Evolutionary conservation across 1,139 yeast genomes (phyloP).

Genomic region (Candida labiduridarum): DNA sequence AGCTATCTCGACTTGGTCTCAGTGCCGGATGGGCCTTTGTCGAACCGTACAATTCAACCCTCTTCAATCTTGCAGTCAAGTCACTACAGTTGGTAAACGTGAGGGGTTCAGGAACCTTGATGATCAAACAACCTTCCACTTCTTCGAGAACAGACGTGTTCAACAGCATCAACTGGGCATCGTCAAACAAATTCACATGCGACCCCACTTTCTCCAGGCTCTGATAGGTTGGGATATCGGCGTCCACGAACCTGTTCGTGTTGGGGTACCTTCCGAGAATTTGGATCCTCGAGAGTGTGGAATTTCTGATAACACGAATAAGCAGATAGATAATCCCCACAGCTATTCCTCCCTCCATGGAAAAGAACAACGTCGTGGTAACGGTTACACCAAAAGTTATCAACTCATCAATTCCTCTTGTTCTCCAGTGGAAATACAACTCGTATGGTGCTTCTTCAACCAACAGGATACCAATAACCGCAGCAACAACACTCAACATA

Average conservation of each 20-base stretch:
- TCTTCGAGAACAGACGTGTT: slow-evolving; percentile 59
- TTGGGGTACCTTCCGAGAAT: slow-evolving; percentile 84
- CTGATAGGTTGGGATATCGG: slow-evolving; percentile 52
- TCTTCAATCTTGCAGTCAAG: slow-evolving; percentile 67
- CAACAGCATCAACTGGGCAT: slow-evolving; percentile 38
- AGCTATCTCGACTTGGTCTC: slow-evolving; percentile 55
- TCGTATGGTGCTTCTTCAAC: slow-evolving; percentile 90
- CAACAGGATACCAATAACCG: slow-evolving; percentile 75
- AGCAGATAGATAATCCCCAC: slow-evolving; percentile 83
- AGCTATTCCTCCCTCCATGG: slow-evolving; percentile 88
- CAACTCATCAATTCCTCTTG: slow-evolving; percentile 78
- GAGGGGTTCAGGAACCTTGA: slow-evolving; percentile 89
- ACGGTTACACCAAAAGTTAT: slow-evolving; percentile 75
- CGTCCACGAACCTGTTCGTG: slow-evolving; percentile 73
- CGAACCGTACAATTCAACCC: slow-evolving; percentile 87
- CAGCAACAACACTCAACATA: slow-evolving; percentile 78
- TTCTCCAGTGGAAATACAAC: slow-evolving; percentile 68
- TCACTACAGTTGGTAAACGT: slow-evolving; percentile 92
- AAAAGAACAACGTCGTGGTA: slow-evolving; percentile 71
- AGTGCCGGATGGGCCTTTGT: slow-evolving; percentile 82
- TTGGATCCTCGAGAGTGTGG: slow-evolving; percentile 87
- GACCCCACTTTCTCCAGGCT: slow-evolving; percentile 6
- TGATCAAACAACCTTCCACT: slow-evolving; percentile 81
- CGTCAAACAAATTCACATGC: slow-evolving; percentile 35
- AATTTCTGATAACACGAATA: slow-evolving; percentile 78